Evolutionary conservation across 169 alveolate species (phyloP), one percentile per base, ranked within the genome.

Genomic region (Sarcocystis neurona): DNA sequence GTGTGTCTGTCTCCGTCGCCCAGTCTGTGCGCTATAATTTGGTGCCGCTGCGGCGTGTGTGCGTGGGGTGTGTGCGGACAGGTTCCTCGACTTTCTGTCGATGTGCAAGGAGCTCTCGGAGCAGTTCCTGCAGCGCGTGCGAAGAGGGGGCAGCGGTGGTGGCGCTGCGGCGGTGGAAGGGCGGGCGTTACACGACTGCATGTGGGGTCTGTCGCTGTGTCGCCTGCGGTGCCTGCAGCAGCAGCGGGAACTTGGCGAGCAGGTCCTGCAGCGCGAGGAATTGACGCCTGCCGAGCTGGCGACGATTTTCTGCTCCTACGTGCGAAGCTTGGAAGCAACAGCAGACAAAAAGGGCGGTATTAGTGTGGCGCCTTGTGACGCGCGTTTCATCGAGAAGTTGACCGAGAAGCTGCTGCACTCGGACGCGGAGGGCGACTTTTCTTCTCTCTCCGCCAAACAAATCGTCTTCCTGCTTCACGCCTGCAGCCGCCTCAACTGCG

Each of bases 381-480:
- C 53, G 32, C 18, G 30, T 30, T 72, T 72, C 53, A 23, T 72
- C 53, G 82, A 72, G n/a, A 39, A 41, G 39, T 43, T n/a, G 39
- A 53, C 41, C 23, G 43, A 72, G 56, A 72, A 72, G 56, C 56
- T 72, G 30, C 82, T 72, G 37, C 2, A 0, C 5, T 8, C 39
- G 2, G n/a, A 48, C 30, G 82, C 34, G 34, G 82, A 72, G 32
- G n/a, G n/a, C n/a, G n/a, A n/a, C n/a, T 23, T 72, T 32, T 5
- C 82, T 6, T 72, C 82, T 18, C 82, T 72, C 53, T 39, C 82
- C 60, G 37, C 79, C 32, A 82, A 41, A 39, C 53, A 82, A 8
- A 56, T 82, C 41, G 70, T 79, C 47, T 47, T 58, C 53, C 43
- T 82, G 44, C 89, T 82, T 27, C 68, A 60, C 20, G 77, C 89